Evolutionary conservation across 345 rosid species (phyloP), one percentile per base, ranked within the genome.

Genomic region (Citrus mangshanensis): DNA sequence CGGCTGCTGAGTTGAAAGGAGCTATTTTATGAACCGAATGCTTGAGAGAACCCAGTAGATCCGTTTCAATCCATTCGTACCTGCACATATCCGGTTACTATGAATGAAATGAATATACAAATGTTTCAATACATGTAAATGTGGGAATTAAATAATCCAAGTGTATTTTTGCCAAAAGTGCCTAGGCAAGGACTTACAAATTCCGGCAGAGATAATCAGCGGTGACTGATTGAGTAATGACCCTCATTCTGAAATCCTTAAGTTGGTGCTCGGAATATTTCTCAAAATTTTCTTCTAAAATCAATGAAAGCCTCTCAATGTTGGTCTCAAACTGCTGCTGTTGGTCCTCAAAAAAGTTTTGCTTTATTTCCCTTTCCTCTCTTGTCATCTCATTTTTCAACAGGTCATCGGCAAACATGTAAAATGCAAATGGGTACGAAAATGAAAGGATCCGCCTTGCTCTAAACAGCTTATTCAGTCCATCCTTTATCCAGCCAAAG

Each of bases 351-450:
- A 86, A 86, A 75, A 86, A 65, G 37, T 76, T 72, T 32, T 63
- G 74, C 62, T 87, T 90, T 22, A 87, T 76, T 77, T 81, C 84
- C 70, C 81, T 85, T 58, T 88, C 91, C 59, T 63, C 24, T 28
- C 71, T 37, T 54, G 60, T 81, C 86, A 84, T 62, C 51, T 88
- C 89, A 61, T 81, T 85, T 51, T 74, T 75, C 61, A 87, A 85
- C 40, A 86, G 76, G 25, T 87, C 89, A 37, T 82, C 86, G 8
- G 89, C 89, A 74, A 88, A 90, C 87, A 87, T 84, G 81, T 79
- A 88, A 68, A 78, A 90, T 2, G 93, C 90, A 73, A 90, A 90
- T 14, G 88, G 88, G 81, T 90, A 90, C 0, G 92, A 87, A 70
- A 76, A 85, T 0, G 88, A 82, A 79, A 90, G 93, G 70, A 87